Percentiles rank a stretch among this genome's conserved stretches.
phyloP scores from a whole-genome alignment of 1,284 basidiomycete species.

The Tranzscheliella williamsii region DNA sequence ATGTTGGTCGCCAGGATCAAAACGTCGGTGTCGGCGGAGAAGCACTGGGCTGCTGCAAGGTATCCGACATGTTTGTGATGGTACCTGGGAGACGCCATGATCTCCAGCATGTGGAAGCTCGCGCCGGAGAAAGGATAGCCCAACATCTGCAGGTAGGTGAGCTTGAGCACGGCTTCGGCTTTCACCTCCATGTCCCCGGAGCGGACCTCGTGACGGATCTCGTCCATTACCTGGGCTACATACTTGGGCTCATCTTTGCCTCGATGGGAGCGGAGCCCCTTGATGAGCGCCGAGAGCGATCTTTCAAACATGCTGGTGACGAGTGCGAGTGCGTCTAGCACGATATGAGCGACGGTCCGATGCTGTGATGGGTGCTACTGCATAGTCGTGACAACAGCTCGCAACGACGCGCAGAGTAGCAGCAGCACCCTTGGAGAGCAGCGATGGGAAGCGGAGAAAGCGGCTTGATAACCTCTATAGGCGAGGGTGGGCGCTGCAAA shows the following conservation, averaged over 20 bases:
- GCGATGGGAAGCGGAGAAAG: no score
- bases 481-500: no score
- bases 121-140: constrained; percentile 67
- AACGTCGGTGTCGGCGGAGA: constrained; percentile 91
- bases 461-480: no score
- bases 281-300: constrained; percentile 57
- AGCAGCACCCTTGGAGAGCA: no score
- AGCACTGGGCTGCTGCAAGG: constrained; percentile 88
- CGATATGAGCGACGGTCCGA: no score
- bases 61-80: constrained; percentile 96
- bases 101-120: constrained; percentile 81
- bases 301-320: constrained; percentile 54
- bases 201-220: constrained; percentile 88
- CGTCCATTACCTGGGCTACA: constrained; percentile 65
- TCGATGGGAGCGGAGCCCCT: constrained; percentile 58
- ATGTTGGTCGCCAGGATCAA: constrained; percentile 96
- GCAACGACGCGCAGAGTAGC: no score
- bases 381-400: no score
- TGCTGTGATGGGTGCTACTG: no score
- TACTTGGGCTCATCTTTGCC: constrained; percentile 62
- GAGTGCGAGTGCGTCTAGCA: neutral
- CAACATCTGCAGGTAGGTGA: constrained; percentile 94
- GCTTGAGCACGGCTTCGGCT: constrained; percentile 89
- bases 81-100: constrained; percentile 89
- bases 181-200: constrained; percentile 96